Evolutionary conservation across 805 yeast genomes (phyloP), one percentile per base, ranked within the genome.

Genomic region (Spathaspora arborariae): DNA sequence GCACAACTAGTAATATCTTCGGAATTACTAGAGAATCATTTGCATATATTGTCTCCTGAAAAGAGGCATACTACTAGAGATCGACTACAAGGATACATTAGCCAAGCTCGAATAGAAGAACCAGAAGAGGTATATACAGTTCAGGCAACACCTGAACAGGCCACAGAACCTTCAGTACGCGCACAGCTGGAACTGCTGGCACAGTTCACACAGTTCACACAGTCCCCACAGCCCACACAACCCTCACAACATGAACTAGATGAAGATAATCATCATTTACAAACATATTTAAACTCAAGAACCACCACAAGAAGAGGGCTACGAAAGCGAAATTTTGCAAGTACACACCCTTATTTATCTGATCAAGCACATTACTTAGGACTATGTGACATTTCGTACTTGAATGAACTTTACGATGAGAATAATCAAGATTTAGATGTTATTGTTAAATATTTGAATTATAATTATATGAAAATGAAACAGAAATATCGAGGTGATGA

Each of bases 351-450:
- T 1, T 72, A 72, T 50, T 51, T 72, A 21, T 70, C 74, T 9
- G 77, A 72, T 51, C 72, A 69, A 47, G 75, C 75, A 3, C 72
- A 70, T 45, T 72, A 70, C 61, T 57, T 72, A 30, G 76, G 71
- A 3, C 57, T 72, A 11, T 61, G 72, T 4, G 59, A 64, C 36
- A 49, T 58, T 10, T 67, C 63, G 39, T 62, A 65, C 45, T 54
- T 72, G 49, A 71, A 72, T 50, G 72, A 68, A 20, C 48, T 72
- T 44, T 71, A 67, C 53, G 59, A 58, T 30, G 73, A 66, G 10
- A 54, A 55, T 20, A 56, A 58, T 24, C 66, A 56, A 11, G 68
- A 70, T 36, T 56, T 68, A 24, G 63, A 63, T 20, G 54, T 51
- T 0, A 68, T 72, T 24, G 58, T 70, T 13, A 60, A 57, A 41